These are phyloP conservation scores for Aspergillus spinulosporus DNA, from an alignment of 2,329 filamentous ascomycete genomes.

Conservation along the genomic window DNA sequence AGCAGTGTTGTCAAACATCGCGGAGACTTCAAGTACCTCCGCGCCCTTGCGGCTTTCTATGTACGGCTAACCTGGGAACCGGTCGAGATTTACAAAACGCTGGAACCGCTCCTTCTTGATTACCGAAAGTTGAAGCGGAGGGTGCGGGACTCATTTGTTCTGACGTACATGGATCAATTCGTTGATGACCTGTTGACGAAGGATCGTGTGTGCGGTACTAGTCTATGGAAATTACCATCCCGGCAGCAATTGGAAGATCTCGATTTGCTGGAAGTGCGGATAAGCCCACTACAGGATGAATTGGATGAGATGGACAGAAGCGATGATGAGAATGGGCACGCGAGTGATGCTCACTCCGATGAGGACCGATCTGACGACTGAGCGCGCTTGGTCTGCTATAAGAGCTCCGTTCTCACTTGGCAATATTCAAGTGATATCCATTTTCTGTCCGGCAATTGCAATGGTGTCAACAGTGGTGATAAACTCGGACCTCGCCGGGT, in stretches of 20 bases:
- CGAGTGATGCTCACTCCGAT: constrained; percentile 11
- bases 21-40: constrained; percentile 70
- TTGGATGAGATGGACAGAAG: constrained; percentile 47
- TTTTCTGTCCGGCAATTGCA: not conserved
- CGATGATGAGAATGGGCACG: constrained; percentile 26
- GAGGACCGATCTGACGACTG: not conserved
- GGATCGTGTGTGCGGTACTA: constrained; percentile 87
- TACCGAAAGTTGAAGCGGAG: constrained; percentile 77
- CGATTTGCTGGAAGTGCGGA: constrained; percentile 79
- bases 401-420: not conserved
- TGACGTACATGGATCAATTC: constrained; percentile 89
- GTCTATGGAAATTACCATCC: constrained; percentile 84
- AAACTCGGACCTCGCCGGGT: no score
- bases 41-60: constrained; percentile 88
- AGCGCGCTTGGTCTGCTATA: not conserved
- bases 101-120: constrained; percentile 84
- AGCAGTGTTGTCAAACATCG: constrained; percentile 35
- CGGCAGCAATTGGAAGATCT: constrained; percentile 83
- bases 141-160: constrained; percentile 68
- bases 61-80: constrained; percentile 82
- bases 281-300: constrained; percentile 76
- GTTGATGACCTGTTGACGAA: constrained; percentile 88
- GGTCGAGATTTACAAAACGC: constrained; percentile 72
- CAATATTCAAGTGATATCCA: not conserved
- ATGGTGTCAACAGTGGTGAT: no score